Percentiles rank a stretch among this genome's conserved stretches.
Conservation (phyloP, 1,139 yeast species). For the Petasospora rhodanensis region DNA sequence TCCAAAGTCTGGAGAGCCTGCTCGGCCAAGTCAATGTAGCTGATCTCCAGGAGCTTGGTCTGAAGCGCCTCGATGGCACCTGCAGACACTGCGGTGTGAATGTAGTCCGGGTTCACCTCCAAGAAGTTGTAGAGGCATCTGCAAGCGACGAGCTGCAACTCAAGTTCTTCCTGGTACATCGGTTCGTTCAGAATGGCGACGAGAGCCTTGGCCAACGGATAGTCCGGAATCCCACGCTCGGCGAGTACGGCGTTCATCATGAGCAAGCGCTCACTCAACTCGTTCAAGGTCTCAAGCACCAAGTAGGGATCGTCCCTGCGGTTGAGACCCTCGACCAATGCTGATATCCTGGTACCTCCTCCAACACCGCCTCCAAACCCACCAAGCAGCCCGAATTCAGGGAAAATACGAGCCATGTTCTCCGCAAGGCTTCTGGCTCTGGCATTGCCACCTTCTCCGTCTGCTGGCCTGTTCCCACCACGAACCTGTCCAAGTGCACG, state of each 20-base stretch:
- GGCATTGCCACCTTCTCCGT: conserved; percentile 7
- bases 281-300: conserved; percentile 57
- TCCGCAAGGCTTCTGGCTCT: conserved; percentile 19
- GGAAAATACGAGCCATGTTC: conserved; percentile 30
- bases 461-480: conserved; percentile 1
- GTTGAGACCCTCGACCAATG: conserved; percentile 37
- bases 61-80: conserved; percentile 68
- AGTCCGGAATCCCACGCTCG: conserved; percentile 62
- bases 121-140: conserved; percentile 79
- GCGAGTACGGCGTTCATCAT: conserved; percentile 67
- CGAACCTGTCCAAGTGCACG: conserved; percentile 20
- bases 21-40: conserved; percentile 87
- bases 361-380: conserved; percentile 37
- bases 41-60: conserved; percentile 65
- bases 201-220: conserved; percentile 49
- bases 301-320: conserved; percentile 37
- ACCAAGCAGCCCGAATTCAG: conserved; percentile 33
- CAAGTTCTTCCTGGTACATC: conserved; percentile 58
- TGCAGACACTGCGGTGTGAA: conserved; percentile 58
- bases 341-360: conserved; percentile 27
- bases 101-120: conserved; percentile 69
- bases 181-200: conserved; percentile 60
- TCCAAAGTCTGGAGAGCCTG: conserved; percentile 81
- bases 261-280: conserved; percentile 55
- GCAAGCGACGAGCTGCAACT: conserved; percentile 78